Conservation (phyloP, 2,329 filamentous ascomycete genomes). For the Annulohypoxylon truncatum region DNA sequence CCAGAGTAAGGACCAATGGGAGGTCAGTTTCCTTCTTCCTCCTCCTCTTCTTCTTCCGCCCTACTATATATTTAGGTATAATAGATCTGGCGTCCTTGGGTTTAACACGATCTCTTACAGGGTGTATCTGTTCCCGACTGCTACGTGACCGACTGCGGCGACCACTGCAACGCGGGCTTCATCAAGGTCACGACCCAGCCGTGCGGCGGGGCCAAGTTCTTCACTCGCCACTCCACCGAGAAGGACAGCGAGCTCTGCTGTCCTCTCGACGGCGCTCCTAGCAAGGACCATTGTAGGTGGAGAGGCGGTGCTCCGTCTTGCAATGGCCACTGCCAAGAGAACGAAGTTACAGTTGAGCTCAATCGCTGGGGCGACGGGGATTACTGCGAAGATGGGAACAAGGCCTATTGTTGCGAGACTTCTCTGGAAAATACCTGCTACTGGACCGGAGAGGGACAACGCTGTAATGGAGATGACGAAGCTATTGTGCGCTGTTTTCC, state of each 20-base stretch:
- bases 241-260: slow-evolving; percentile 49
- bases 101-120: too few species aligned
- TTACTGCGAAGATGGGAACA: slow-evolving; percentile 48
- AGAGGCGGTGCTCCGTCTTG: slow-evolving; percentile 46
- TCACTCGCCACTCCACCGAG: slow-evolving; percentile 13
- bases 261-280: slow-evolving; percentile 48
- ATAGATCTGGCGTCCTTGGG: too few species aligned
- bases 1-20: too few species aligned
- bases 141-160: slow-evolving; percentile 48
- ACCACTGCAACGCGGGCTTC: slow-evolving; percentile 47
- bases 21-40: too few species aligned
- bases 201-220: slow-evolving; percentile 39
- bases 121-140: slow-evolving; percentile 28
- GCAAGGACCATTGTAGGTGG: slow-evolving; percentile 50
- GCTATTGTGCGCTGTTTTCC: too few species aligned
- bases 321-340: slow-evolving; percentile 51
- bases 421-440: slow-evolving; percentile 43
- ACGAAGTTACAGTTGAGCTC: slow-evolving; percentile 49
- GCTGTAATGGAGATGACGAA: slow-evolving; percentile 42
- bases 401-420: slow-evolving; percentile 48
- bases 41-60: too few species aligned
- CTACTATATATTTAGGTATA: too few species aligned
- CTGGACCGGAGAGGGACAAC: slow-evolving; percentile 38
- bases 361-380: slow-evolving; percentile 47
- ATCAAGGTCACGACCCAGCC: slow-evolving; percentile 46